Evolutionary conservation across 345 rosid genomes (phyloP).

Genomic region (Nasturtium officinale): DNA sequence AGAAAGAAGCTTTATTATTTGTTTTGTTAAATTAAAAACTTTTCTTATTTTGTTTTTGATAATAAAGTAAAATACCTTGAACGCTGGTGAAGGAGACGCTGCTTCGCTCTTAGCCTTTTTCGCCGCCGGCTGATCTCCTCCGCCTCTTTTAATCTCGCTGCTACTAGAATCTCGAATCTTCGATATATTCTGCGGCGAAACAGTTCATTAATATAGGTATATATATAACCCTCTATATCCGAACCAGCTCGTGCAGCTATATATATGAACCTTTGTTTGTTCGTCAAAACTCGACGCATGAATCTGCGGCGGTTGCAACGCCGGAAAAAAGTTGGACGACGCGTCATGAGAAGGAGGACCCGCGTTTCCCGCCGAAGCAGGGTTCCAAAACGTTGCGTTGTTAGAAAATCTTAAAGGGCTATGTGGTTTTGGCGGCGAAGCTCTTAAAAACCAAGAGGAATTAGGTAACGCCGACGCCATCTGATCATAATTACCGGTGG

Average conservation of each 20-base stretch:
- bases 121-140: slow-evolving; percentile 55
- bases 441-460: slow-evolving; percentile 69
- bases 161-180: slow-evolving; percentile 58
- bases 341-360: slow-evolving; percentile 56
- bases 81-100: slow-evolving; percentile 78
- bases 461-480: slow-evolving; percentile 44
- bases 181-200: slow-evolving; percentile 47
- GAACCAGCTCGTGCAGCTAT: background rate
- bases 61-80: slow-evolving; percentile 63
- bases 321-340: slow-evolving; percentile 62
- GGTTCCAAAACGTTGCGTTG: slow-evolving; percentile 90
- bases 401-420: slow-evolving; percentile 83
- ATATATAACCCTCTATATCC: background rate
- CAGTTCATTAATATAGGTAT: slow-evolving; percentile 9
- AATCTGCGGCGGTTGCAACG: slow-evolving; percentile 59
- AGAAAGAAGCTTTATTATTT: slow-evolving; percentile 37
- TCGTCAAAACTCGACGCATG: slow-evolving; percentile 52
- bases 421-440: slow-evolving; percentile 57
- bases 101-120: slow-evolving; percentile 83
- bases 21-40: background rate
- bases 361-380: slow-evolving; percentile 52
- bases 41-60: slow-evolving; percentile 19
- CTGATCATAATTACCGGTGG: slow-evolving; percentile 35
- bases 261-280: slow-evolving; percentile 50
- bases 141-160: slow-evolving; percentile 72